Evolutionary conservation across 495 filamentous ascomycete species (phyloP), one percentile per base, ranked within the genome.

Genomic region (Penicillium riverlandense): DNA sequence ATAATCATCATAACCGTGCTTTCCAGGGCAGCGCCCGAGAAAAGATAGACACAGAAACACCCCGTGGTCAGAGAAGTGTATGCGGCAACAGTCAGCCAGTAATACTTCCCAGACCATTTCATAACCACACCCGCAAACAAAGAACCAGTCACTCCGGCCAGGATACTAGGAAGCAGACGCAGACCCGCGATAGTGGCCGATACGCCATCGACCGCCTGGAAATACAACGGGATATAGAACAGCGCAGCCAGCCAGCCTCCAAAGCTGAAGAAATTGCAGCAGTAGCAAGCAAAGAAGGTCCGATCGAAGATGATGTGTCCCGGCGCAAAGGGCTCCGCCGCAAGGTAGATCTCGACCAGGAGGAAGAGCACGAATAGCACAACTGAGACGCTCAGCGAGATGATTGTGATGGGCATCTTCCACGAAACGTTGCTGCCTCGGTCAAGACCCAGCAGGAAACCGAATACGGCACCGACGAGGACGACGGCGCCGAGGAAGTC

Each of bases 221-320:
- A 88, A 58, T 83, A 89, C 3, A 94, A 71, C 8, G 89, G 85
- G 28, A 92, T 65, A 55, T 86, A 89, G 71, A 91, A 95, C 0
- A 86, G 45, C 6, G 69, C 58, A 0, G 76, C 72, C 47, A 90
- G 66, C 66, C 82, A 83, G 7, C 74, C 80, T 7, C 71, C 80
- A 42, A 89, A 79, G 35, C 77, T 76, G 62, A 90, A 89, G 67
- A 90, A 88, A 54, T 90, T 88, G 56, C 82, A 79, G 15, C 81
- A 57, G 49, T 84, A 90, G 47, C 75, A 75, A 1, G 86, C 76
- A 40, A 90, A 64, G 29, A 91, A 74, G 2, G 75, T 74, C 11
- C 77, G 66, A 56, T 85, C 73, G 53, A 90, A 84, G 45, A 95
- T 85, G 47, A 95, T 82, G 41, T 81, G 86, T 7, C 80, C 76